These are phyloP conservation scores for Neonectria neomacrospora DNA, from an alignment of 2,329 filamentous ascomycete species.

Conservation along the genomic window DNA sequence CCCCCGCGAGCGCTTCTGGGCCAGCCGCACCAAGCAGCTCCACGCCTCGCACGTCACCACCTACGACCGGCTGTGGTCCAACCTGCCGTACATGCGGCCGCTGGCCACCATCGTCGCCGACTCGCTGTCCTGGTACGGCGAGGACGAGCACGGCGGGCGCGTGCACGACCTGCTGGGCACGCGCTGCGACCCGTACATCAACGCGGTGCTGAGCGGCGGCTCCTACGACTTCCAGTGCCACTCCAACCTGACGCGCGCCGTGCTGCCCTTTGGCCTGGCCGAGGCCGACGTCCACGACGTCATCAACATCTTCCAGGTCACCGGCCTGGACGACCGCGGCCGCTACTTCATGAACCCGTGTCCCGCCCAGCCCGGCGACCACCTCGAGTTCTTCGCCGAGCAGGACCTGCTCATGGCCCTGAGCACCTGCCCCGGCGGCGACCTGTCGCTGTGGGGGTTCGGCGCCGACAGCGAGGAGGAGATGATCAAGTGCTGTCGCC, in stretches of 20 bases:
- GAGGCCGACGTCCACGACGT: constrained; percentile 87
- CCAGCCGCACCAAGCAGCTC: constrained; percentile 79
- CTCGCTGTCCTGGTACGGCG: constrained; percentile 70
- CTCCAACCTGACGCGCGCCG: constrained; percentile 80
- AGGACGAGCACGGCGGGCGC: constrained; percentile 71
- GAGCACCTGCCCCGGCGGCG: constrained; percentile 82
- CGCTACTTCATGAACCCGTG: constrained; percentile 80
- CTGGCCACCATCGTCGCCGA: constrained; percentile 77
- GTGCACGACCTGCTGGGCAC: constrained; percentile 86
- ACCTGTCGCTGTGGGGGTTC: constrained; percentile 85
- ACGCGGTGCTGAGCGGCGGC: constrained; percentile 75
- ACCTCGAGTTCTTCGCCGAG: constrained; percentile 83
- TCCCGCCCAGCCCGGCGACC: constrained; percentile 65
- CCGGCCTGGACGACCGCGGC: constrained; percentile 76
- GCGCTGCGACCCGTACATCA: constrained; percentile 87
- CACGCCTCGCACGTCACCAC: constrained; percentile 79
- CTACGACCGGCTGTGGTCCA: constrained; percentile 81
- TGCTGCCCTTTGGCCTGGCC: constrained; percentile 73
- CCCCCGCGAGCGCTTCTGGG: constrained; percentile 85
- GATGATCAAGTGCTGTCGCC: constrained; percentile 77
- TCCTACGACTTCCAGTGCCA: constrained; percentile 87
- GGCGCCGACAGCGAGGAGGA: constrained; percentile 73
- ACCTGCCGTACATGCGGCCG: constrained; percentile 79
- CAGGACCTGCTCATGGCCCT: constrained; percentile 74
- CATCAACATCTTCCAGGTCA: constrained; percentile 88